Conservation (phyloP, 805 yeast genomes). For the Candida easanensis region DNA sequence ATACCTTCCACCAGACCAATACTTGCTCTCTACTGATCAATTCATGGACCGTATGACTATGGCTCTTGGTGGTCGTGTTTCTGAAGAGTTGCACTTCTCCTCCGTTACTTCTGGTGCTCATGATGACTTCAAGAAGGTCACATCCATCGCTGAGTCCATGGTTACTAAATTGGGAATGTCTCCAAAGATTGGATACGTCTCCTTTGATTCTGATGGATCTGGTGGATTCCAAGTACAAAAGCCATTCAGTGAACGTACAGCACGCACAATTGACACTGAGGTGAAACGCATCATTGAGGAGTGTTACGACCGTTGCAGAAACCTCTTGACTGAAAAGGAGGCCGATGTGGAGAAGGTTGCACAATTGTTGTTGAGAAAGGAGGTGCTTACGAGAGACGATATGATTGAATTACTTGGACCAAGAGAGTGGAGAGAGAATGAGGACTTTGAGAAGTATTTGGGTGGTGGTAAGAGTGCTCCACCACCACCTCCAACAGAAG, state of each 20-base stretch:
- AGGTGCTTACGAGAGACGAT: constrained; percentile 78
- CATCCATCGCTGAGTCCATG: constrained; percentile 87
- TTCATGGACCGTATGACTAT: constrained; percentile 84
- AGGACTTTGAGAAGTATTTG: constrained; percentile 86
- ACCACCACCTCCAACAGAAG: constrained; percentile 18
- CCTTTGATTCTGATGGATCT: constrained; percentile 48
- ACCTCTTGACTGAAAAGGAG: constrained; percentile 54
- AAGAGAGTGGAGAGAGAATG: constrained; percentile 78
- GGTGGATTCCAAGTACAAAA: constrained; percentile 54
- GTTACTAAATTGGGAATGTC: constrained; percentile 88
- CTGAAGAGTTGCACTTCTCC: constrained; percentile 84
- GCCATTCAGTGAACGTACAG: constrained; percentile 74
- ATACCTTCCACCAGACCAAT: constrained; percentile 86
- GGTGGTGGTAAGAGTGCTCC: constrained; percentile 30
- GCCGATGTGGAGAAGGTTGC: constrained; percentile 70
- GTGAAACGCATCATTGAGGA: constrained; percentile 64
- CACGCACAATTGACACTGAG: constrained; percentile 63
- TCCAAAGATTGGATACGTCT: constrained; percentile 66
- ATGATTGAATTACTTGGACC: constrained; percentile 75
- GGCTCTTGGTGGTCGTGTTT: constrained; percentile 90
- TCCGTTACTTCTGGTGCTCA: constrained; percentile 90
- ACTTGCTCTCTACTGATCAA: constrained; percentile 72
- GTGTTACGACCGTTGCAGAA: constrained; percentile 58
- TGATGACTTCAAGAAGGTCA: constrained; percentile 90
- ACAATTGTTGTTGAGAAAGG: constrained; percentile 65